Evolutionary conservation across 139 green algal species (phyloP).

Genomic region (Haematococcus sp.): DNA sequence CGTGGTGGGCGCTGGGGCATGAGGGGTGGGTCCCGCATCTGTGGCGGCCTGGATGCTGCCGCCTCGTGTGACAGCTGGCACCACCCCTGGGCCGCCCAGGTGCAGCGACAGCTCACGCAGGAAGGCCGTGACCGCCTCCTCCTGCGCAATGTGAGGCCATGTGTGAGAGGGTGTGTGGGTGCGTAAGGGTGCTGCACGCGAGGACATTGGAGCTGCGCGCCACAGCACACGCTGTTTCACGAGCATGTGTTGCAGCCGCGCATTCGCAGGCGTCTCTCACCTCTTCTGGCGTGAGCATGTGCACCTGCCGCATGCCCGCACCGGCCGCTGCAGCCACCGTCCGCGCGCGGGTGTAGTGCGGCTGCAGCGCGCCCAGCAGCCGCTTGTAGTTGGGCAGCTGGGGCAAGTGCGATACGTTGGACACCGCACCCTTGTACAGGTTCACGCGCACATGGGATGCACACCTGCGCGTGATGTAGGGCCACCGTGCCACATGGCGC

Average conservation of each 20-base stretch:
- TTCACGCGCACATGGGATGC: constrained; percentile 74
- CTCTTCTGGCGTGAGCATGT: constrained; percentile 41
- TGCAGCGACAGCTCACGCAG: constrained; percentile 17
- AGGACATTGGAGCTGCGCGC: no score
- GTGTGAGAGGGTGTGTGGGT: no score
- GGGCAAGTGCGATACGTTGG: constrained; percentile 45
- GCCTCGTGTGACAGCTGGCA: no score
- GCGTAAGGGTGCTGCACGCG: no score
- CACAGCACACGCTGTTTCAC: no score
- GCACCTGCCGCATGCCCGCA: constrained; percentile 28
- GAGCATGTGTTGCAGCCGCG: neutral
- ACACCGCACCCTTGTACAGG: constrained; percentile 77
- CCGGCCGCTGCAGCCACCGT: constrained; percentile 7
- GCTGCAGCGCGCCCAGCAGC: constrained; percentile 50
- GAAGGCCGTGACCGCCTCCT: constrained; percentile 32
- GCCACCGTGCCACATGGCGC: no score
- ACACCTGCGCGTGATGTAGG: constrained; percentile 11
- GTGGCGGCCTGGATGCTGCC: no score
- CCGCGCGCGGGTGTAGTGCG: constrained; percentile 55
- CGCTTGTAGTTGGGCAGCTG: constrained; percentile 47
- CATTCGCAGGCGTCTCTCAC: neutral
- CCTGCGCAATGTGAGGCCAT: neutral
- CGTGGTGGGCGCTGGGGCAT: neutral
- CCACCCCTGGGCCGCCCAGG: neutral
- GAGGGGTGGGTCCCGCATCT: no score